phyloP scores from a whole-genome alignment of 2,329 filamentous ascomycete genomes.

The Zymoseptoria crescenta region DNA sequence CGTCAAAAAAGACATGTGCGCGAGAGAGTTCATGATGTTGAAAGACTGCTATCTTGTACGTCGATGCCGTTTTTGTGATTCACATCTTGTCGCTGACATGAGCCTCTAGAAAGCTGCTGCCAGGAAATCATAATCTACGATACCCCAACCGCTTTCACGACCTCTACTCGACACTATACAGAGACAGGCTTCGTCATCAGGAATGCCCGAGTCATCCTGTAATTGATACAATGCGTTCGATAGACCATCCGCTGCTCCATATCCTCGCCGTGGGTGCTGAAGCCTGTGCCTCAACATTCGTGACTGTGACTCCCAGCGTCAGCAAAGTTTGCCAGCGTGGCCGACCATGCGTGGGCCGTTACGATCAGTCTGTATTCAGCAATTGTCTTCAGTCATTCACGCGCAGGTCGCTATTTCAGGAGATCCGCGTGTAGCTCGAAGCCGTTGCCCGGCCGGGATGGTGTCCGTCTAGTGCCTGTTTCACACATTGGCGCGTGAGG shows the following conservation, averaged over 20 bases:
- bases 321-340: not conserved
- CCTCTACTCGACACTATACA: no score
- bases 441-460: not conserved
- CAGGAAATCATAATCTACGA: constrained; percentile 16
- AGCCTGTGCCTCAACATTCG: no score
- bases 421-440: not conserved
- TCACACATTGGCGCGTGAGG: not conserved
- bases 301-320: not conserved
- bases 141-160: not conserved
- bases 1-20: constrained; percentile 84
- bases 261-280: no score
- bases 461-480: not conserved
- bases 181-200: no score
- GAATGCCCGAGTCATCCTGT: no score
- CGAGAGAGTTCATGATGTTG: constrained; percentile 71
- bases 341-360: not conserved
- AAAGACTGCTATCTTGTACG: constrained; percentile 83
- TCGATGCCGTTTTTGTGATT: not conserved
- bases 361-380: not conserved
- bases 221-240: no score
- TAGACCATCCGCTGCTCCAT: no score
- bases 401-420: not conserved
- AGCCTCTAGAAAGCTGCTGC: constrained; percentile 22
- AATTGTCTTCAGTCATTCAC: not conserved
- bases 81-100: not conserved